A percentile compares a stretch with the other conserved stretches of the same genome.
These are phyloP conservation scores for Suillus sp. DNA, from an alignment of 768 basidiomycete species.

Conservation along the genomic window DNA sequence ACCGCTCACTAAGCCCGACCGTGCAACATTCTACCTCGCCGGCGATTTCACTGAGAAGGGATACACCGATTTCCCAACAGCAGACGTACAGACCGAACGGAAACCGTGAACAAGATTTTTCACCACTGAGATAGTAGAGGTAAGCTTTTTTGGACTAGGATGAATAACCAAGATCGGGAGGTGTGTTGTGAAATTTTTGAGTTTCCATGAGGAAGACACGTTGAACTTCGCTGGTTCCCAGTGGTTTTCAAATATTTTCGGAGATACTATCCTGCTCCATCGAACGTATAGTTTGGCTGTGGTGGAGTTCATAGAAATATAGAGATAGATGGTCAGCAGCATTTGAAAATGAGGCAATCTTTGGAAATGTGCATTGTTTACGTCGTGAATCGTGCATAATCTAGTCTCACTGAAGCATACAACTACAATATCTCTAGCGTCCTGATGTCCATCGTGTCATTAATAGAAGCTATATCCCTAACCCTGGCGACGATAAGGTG, in stretches of 20 bases:
- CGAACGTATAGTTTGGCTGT: no score
- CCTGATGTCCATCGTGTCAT: neutral
- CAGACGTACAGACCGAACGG: neutral
- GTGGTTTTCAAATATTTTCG: no score
- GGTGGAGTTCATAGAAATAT: neutral
- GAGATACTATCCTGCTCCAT: no score
- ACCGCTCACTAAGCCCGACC: slow-evolving; percentile 27
- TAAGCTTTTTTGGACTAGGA: neutral
- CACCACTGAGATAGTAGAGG: neutral
- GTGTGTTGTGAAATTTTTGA: neutral
- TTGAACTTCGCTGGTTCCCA: no score
- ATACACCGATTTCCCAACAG: slow-evolving; percentile 36
- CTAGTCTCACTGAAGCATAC: neutral
- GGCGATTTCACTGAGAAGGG: slow-evolving; percentile 29
- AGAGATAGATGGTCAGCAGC: neutral
- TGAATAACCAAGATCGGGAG: neutral
- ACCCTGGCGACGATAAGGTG: neutral
- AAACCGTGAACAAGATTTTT: neutral
- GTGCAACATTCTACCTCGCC: slow-evolving; percentile 31
- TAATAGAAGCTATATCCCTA: neutral
- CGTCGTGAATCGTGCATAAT: no score
- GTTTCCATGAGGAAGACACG: no score
- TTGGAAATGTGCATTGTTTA: no score
- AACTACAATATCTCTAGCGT: neutral
- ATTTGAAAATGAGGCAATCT: no score